Conservation (phyloP, 306 rosid genomes). For the Corylus avellana region DNA sequence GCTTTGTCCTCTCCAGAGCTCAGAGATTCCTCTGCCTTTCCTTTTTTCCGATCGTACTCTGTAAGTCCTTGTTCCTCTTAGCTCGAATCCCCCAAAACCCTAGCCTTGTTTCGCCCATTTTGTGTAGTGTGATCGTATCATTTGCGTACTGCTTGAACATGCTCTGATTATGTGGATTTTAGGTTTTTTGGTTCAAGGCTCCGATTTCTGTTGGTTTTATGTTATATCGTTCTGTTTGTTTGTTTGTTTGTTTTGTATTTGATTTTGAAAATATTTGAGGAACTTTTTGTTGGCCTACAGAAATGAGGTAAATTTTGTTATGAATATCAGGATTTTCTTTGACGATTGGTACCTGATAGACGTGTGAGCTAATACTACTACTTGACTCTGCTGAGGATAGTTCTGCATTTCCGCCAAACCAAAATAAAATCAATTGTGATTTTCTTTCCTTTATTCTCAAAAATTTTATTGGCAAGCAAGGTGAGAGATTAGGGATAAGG, state of each 20-base stretch:
- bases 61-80: constrained; percentile 19
- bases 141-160: not conserved
- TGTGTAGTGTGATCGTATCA: not conserved
- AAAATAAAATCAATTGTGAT: not conserved
- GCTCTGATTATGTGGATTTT: constrained; percentile 22
- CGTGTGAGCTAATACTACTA: not conserved
- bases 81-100: not conserved
- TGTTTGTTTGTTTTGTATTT: not conserved
- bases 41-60: constrained; percentile 17
- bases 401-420: not conserved
- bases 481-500: not conserved
- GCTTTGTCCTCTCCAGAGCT: constrained; percentile 28
- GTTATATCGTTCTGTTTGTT: not conserved
- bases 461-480: not conserved
- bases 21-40: constrained; percentile 22
- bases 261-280: no score
- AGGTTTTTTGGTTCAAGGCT: constrained; percentile 12
- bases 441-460: not conserved
- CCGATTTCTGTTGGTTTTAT: not conserved
- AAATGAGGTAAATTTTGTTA: not conserved
- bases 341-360: not conserved
- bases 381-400: not conserved
- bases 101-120: not conserved
- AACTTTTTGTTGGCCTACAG: no score
- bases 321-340: not conserved